Conservation (phyloP, 306 rosid species). For the Vicia sativa region DNA sequence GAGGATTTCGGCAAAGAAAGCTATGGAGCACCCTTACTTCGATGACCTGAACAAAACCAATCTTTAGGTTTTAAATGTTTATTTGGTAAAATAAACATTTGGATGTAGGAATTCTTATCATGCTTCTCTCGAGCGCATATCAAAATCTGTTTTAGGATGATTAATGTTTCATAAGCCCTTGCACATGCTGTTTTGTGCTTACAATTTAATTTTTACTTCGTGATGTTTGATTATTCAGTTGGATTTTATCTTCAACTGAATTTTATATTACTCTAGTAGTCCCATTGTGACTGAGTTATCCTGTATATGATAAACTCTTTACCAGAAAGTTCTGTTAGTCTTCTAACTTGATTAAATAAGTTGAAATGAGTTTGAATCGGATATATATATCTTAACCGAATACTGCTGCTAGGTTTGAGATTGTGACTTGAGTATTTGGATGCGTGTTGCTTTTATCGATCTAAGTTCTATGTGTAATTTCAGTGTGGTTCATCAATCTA, state of each 20-base stretch:
- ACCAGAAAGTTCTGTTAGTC: neutral
- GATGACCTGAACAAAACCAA: slow-evolving; percentile 42
- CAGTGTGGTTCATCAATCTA: neutral
- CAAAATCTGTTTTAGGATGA: slow-evolving; percentile 26
- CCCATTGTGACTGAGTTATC: neutral
- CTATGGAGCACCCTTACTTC: slow-evolving; percentile 91
- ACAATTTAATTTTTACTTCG: neutral
- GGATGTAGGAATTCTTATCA: slow-evolving; percentile 19
- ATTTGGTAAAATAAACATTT: neutral
- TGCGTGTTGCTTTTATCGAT: neutral
- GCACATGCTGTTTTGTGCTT: neutral
- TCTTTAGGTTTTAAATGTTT: slow-evolving; percentile 33
- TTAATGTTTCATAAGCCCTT: neutral
- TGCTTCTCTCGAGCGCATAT: slow-evolving; percentile 47
- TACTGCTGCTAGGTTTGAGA: neutral
- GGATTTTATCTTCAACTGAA: neutral
- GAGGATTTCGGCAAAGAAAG: slow-evolving; percentile 89
- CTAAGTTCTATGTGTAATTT: neutral
- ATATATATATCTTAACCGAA: neutral
- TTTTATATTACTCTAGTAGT: neutral
- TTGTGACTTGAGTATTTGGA: neutral
- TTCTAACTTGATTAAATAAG: neutral
- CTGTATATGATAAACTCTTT: neutral
- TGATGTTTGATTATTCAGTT: neutral
- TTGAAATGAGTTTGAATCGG: no score